These are phyloP conservation scores for Fusarium nelsonii DNA, from an alignment of 2,329 filamentous ascomycete genomes.

Conservation along the genomic window DNA sequence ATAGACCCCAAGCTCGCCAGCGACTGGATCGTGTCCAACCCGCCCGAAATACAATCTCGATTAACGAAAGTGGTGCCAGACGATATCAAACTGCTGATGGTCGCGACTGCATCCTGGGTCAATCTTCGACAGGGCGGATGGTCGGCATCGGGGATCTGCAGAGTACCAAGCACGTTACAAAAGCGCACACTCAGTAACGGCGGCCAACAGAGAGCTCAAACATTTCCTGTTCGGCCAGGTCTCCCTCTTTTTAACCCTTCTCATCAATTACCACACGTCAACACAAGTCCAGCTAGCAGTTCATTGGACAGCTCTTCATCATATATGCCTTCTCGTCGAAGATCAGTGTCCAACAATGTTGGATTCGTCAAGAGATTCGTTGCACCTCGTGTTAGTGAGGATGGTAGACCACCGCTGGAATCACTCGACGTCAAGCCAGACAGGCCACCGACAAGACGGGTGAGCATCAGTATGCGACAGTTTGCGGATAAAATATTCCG, in stretches of 20 bases:
- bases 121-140: conserved; percentile 54
- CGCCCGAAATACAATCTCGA: conserved; percentile 47
- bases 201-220: conserved; percentile 37
- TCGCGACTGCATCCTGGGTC: conserved; percentile 56
- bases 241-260: conserved; percentile 31
- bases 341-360: conserved; percentile 45
- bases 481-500: conserved; percentile 50
- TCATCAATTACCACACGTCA: conserved; percentile 29
- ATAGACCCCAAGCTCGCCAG: conserved; percentile 40
- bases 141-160: conserved; percentile 51
- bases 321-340: conserved; percentile 41
- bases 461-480: conserved; percentile 47
- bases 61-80: conserved; percentile 49
- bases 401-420: conserved; percentile 42
- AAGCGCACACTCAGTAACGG: conserved; percentile 43
- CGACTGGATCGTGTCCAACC: conserved; percentile 40
- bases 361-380: conserved; percentile 46
- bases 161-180: conserved; percentile 45
- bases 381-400: conserved; percentile 43
- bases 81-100: conserved; percentile 54
- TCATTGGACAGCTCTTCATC: conserved; percentile 30
- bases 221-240: conserved; percentile 39
- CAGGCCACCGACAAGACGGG: conserved; percentile 44
- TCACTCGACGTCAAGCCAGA: conserved; percentile 39
- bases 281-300: conserved; percentile 38